These are phyloP conservation scores for Spizellomyces sp. DNA, from an alignment of 192 early-diverging fungal species.

Conservation along the genomic window DNA sequence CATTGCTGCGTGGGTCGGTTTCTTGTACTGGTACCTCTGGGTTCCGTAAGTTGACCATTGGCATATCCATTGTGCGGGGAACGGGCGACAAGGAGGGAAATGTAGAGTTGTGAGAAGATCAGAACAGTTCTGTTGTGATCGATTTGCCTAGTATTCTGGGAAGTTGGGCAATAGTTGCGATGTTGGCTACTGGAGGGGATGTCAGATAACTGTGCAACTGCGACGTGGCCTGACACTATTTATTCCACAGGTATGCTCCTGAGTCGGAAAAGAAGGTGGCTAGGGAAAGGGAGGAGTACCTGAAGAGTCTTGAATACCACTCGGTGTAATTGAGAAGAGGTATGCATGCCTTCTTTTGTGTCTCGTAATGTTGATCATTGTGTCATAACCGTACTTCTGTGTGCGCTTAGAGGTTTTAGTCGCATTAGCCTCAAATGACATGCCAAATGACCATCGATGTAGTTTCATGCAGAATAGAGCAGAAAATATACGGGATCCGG, in stretches of 20 bases:
- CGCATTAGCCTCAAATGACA: too few relatives aligned
- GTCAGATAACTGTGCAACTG: not conserved
- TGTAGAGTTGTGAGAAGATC: slow-evolving; percentile 1
- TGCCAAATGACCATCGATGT: too few relatives aligned
- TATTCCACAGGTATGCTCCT: slow-evolving; percentile 36
- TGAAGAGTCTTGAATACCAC: slow-evolving; percentile 49
- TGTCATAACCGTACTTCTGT: too few relatives aligned
- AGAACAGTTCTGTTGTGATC: not conserved
- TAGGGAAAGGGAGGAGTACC: slow-evolving; percentile 37
- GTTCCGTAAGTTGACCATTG: slow-evolving; percentile 41
- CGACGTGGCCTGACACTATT: not conserved
- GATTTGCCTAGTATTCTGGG: not conserved
- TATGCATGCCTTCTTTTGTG: too few relatives aligned
- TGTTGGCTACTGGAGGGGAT: not conserved
- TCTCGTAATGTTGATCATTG: too few relatives aligned
- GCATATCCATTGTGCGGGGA: not conserved
- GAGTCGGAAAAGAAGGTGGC: slow-evolving; percentile 46
- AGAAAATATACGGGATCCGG: too few relatives aligned
- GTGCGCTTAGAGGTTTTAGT: too few relatives aligned
- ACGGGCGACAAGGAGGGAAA: not conserved
- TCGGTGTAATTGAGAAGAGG: slow-evolving; percentile 25
- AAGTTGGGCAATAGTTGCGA: not conserved
- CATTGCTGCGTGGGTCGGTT: slow-evolving; percentile 46
- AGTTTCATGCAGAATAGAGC: too few relatives aligned
- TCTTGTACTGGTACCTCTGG: slow-evolving; percentile 53